A percentile compares a stretch with the other conserved stretches of the same genome.
These are phyloP conservation scores for Schwanniomyces yamadae DNA, from an alignment of 805 yeast genomes.

Conservation along the genomic window DNA sequence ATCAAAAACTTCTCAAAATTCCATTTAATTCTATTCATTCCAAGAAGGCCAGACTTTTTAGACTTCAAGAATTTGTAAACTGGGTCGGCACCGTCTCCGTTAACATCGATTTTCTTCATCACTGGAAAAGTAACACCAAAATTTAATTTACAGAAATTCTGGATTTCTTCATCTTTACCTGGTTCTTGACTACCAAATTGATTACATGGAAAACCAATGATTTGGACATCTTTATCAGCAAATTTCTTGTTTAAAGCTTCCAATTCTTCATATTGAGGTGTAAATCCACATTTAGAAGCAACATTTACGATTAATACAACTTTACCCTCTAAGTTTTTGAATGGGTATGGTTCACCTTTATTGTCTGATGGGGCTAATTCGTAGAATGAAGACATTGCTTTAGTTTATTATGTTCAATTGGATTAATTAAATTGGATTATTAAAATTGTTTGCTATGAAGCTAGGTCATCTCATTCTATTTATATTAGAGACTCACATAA, in stretches of 20 bases:
- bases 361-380: constrained; percentile 40
- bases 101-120: constrained; percentile 82
- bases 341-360: constrained; percentile 37
- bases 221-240: constrained; percentile 33
- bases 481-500: no score
- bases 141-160: constrained; percentile 69
- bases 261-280: constrained; percentile 43
- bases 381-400: constrained; percentile 39
- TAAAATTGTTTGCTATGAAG: no score
- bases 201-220: constrained; percentile 46
- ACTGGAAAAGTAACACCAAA: constrained; percentile 93
- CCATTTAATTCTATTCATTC: constrained; percentile 44
- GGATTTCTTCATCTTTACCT: constrained; percentile 55
- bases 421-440: no score
- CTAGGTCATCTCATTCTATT: no score
- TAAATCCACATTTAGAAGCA: constrained; percentile 45
- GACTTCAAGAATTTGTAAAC: constrained; percentile 76
- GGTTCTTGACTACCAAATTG: constrained; percentile 46
- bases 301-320: constrained; percentile 47
- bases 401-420: no score
- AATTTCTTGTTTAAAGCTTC: constrained; percentile 43
- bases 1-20: constrained; percentile 46
- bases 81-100: constrained; percentile 78
- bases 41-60: constrained; percentile 48
- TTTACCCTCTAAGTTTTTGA: constrained; percentile 42